Conservation (phyloP, 1,284 basidiomycete genomes). For the Athelia psychrophila region DNA sequence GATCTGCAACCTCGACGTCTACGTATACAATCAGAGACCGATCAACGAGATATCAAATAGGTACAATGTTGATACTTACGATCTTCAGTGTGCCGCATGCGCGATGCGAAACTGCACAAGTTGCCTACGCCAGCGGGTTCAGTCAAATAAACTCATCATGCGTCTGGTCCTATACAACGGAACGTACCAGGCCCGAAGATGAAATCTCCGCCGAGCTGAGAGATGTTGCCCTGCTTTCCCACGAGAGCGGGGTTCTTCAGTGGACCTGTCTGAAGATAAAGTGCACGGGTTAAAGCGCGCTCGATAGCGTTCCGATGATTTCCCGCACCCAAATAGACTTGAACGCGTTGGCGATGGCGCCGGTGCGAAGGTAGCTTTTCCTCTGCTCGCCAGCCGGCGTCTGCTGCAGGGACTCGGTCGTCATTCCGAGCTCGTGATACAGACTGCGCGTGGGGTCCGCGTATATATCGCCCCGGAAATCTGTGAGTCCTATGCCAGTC, state of each 20-base stretch:
- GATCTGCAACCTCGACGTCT: no score
- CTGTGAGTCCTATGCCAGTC: constrained; percentile 39
- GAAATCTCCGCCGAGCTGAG: constrained; percentile 63
- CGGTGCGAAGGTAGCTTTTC: constrained; percentile 42
- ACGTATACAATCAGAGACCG: no score
- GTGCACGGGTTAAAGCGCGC: neutral
- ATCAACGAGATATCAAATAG: no score
- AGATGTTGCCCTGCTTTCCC: constrained; percentile 57
- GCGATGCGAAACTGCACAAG: no score
- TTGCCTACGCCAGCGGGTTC: no score
- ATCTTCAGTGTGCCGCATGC: no score
- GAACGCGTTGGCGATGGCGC: constrained; percentile 29
- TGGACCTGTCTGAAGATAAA: constrained; percentile 28
- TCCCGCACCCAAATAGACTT: constrained; percentile 46
- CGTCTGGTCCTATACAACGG: neutral
- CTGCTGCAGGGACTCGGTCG: constrained; percentile 35
- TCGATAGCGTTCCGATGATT: neutral
- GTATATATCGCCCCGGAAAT: constrained; percentile 48
- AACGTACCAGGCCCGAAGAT: constrained; percentile 52
- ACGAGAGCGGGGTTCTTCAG: constrained; percentile 43
- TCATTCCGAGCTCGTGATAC: constrained; percentile 52
- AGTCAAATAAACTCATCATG: no score
- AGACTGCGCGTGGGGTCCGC: constrained; percentile 56
- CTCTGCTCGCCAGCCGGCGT: constrained; percentile 45
- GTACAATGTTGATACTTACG: no score